Conservation (phyloP, 2,329 filamentous ascomycete species). For the Trichophyton simii region DNA sequence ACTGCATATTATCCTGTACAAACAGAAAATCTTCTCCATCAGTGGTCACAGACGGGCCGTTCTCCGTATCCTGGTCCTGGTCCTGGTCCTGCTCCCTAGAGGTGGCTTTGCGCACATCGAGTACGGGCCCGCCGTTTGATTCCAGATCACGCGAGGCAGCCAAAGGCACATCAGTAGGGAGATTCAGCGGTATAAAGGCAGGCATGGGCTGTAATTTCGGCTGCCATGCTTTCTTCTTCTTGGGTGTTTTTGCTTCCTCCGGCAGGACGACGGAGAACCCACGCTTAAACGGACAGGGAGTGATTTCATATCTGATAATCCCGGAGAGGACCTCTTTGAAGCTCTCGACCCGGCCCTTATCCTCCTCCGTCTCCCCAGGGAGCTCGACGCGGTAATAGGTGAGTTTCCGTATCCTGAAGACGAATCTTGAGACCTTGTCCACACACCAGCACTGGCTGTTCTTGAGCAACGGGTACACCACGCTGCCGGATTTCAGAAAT, state of each 20-base stretch:
- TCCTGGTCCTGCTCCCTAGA: not conserved
- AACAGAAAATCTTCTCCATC: not conserved
- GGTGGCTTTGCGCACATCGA: not conserved
- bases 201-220: constrained; percentile 34
- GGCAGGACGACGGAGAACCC: constrained; percentile 64
- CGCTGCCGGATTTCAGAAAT: constrained; percentile 73
- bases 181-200: constrained; percentile 6
- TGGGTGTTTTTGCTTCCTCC: constrained; percentile 51
- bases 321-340: constrained; percentile 58
- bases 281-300: constrained; percentile 71
- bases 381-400: constrained; percentile 88
- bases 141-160: not conserved
- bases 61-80: not conserved
- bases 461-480: constrained; percentile 74
- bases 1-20: not conserved
- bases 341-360: constrained; percentile 50
- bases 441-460: constrained; percentile 93
- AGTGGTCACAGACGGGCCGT: not conserved
- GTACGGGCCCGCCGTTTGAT: not conserved
- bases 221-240: constrained; percentile 57
- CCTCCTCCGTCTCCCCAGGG: constrained; percentile 51
- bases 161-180: constrained; percentile 4
- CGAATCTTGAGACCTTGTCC: constrained; percentile 69
- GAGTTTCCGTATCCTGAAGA: constrained; percentile 70
- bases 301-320: constrained; percentile 76